Conservation (phyloP, 2,329 filamentous ascomycete species). For the Paecilomyces fulvus region DNA sequence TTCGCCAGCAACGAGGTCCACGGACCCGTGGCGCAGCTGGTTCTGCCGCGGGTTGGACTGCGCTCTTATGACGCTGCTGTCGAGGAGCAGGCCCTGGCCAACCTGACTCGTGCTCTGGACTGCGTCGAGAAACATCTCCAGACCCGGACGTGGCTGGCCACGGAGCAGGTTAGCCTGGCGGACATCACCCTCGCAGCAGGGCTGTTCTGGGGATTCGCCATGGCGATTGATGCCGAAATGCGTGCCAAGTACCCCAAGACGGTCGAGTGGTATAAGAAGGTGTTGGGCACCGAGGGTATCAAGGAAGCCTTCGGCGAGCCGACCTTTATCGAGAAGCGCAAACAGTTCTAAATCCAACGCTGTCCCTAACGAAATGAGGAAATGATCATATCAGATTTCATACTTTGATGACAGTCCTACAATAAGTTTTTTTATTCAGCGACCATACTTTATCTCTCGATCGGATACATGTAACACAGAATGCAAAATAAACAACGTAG, state of each 20-base stretch:
- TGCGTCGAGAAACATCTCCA: constrained; percentile 14
- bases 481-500: no score
- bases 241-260: constrained; percentile 15
- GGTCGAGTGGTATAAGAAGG: constrained; percentile 16
- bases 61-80: constrained; percentile 12
- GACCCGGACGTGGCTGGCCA: constrained; percentile 13
- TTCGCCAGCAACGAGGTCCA: constrained; percentile 29
- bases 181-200: constrained; percentile 18
- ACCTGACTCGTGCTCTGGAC: constrained; percentile 12
- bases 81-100: constrained; percentile 11
- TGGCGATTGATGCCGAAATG: constrained; percentile 19
- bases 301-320: constrained; percentile 1
- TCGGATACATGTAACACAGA: no score
- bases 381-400: no score
- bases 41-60: constrained; percentile 13
- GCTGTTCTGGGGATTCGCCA: constrained; percentile 17
- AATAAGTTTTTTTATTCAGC: no score
- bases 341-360: not conserved
- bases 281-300: not conserved
- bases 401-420: no score
- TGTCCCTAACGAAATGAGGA: no score
- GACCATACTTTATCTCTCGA: no score
- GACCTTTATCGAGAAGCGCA: constrained; percentile 16
- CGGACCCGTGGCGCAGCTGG: constrained; percentile 9
- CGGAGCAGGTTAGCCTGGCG: constrained; percentile 16